These are phyloP conservation scores for Pythium chondricola DNA, from an alignment of 352 stramenopile species.

Conservation along the genomic window DNA sequence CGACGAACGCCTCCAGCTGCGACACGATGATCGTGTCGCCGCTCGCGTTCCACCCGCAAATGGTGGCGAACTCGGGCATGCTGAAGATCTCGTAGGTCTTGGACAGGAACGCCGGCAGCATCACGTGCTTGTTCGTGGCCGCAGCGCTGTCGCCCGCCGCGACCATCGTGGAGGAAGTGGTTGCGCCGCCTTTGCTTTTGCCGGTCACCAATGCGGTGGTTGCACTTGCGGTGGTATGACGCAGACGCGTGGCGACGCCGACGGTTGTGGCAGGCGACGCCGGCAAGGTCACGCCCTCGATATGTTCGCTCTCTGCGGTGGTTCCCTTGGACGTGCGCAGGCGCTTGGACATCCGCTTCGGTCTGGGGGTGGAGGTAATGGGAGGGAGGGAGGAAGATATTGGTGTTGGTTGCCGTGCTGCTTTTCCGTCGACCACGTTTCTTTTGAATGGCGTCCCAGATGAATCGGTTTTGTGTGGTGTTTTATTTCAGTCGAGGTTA, in stretches of 20 bases:
- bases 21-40: slow-evolving; percentile 92
- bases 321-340: slow-evolving; percentile 30
- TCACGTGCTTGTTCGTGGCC: slow-evolving; percentile 68
- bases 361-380: too few species aligned
- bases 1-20: slow-evolving; percentile 76
- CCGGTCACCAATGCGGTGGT: neutral
- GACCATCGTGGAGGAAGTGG: slow-evolving; percentile 1
- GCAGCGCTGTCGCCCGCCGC: neutral
- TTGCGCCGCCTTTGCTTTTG: slow-evolving; percentile 8
- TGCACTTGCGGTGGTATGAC: neutral
- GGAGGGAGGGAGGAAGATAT: too few species aligned
- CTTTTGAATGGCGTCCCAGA: slow-evolving; percentile 22
- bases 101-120: slow-evolving; percentile 87
- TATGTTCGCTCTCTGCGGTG: slow-evolving; percentile 9
- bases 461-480: slow-evolving; percentile 9
- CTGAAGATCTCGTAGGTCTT: slow-evolving; percentile 95
- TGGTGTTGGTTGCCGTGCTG: neutral
- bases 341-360: slow-evolving; percentile 53
- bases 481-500: slow-evolving; percentile 9
- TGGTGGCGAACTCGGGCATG: slow-evolving; percentile 66
- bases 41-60: slow-evolving; percentile 88
- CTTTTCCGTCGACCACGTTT: slow-evolving; percentile 3
- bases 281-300: slow-evolving; percentile 36
- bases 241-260: slow-evolving; percentile 5
- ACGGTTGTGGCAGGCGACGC: slow-evolving; percentile 20